A percentile compares a stretch with the other conserved stretches of the same genome.
Conservation (phyloP, 2,329 filamentous ascomycete species). For the Calonectria naviculata region DNA sequence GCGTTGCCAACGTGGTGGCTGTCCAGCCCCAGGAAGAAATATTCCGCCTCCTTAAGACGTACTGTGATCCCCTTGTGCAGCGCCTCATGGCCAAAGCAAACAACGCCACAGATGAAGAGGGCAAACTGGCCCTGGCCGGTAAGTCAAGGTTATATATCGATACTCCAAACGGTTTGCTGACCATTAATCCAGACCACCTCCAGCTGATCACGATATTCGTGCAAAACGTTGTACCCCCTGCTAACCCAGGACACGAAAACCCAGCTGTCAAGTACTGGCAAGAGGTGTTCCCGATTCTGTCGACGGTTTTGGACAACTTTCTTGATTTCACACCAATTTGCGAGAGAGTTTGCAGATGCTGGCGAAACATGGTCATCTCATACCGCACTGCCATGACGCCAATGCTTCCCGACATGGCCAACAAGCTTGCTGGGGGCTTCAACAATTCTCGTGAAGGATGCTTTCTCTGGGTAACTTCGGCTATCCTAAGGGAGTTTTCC, state of each 20-base stretch:
- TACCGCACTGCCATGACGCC: slow-evolving; percentile 92
- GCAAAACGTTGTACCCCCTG: slow-evolving; percentile 79
- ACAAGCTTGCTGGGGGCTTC: slow-evolving; percentile 89
- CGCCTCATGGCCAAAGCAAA: slow-evolving; percentile 90
- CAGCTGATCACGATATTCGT: slow-evolving; percentile 94
- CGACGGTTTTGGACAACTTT: slow-evolving; percentile 89
- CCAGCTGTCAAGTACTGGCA: slow-evolving; percentile 97
- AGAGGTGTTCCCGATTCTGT: slow-evolving; percentile 89
- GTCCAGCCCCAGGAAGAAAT: slow-evolving; percentile 84
- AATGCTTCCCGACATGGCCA: slow-evolving; percentile 84
- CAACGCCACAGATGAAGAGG: slow-evolving; percentile 82
- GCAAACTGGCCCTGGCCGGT: slow-evolving; percentile 88
- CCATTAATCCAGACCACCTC: slow-evolving; percentile 75
- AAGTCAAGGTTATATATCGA: slow-evolving; percentile 41
- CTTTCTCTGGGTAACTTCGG: slow-evolving; percentile 98
- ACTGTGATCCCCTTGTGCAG: slow-evolving; percentile 90
- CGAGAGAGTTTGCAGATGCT: slow-evolving; percentile 93
- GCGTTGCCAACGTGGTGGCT: slow-evolving; percentile 90
- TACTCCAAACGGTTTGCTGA: slow-evolving; percentile 28
- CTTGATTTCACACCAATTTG: slow-evolving; percentile 87
- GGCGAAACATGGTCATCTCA: slow-evolving; percentile 96
- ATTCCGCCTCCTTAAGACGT: slow-evolving; percentile 88
- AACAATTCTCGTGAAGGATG: slow-evolving; percentile 89
- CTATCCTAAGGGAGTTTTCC: slow-evolving; percentile 94
- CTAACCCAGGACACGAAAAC: slow-evolving; percentile 79